Evolutionary conservation across 2,329 filamentous ascomycete genomes (phyloP), one percentile per base, ranked within the genome.

Genomic region (Arthrocladium fulminans): DNA sequence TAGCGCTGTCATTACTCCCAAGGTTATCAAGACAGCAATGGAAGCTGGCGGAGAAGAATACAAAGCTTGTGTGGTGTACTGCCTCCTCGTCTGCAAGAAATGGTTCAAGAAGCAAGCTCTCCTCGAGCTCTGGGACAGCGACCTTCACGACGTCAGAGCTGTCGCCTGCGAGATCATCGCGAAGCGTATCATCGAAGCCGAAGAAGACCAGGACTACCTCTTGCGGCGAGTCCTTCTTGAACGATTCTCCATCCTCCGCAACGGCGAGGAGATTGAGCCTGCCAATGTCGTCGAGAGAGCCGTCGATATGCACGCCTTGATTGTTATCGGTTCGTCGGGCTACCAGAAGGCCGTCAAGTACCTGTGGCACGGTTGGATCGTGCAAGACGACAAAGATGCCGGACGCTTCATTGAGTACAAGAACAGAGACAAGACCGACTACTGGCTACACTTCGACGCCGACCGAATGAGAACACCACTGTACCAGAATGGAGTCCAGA

Each of bases 331-430:
- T 2, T 90, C 86, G 0, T 88, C 87, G 0, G 90, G 92, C 22
- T 98, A 97, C 65, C 92, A 97, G 59, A 95, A 94, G 69, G 97
- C 90, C 63, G 88, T 97, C 60, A 80, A 76, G 53, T 88, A 94
- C 62, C 80, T 98, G 7, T 98, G 92, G 92, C 80, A 81, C 53
- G 92, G 92, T 19, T 98, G 92, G 92, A 73, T 97, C 7, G 82
- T 95, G n/a, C 92, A 98, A 64, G 88, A 96, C 57, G 88, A 96
- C 59, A 76, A 89, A 43, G 89, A 97, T 58, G 85, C 90, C 0
- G 81, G 83, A n/a, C 81, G 81, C 45, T 98, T 98, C 63, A 77
- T 96, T 47, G 83, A 89, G 61, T 98, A 94, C 72, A 80, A 83
- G 57, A 75, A 87, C 51, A 88, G 88, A 63, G 86, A 83, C 51